Evolutionary conservation across 2,329 filamentous ascomycete species (phyloP).

Genomic region (Claviceps pazoutovae): DNA sequence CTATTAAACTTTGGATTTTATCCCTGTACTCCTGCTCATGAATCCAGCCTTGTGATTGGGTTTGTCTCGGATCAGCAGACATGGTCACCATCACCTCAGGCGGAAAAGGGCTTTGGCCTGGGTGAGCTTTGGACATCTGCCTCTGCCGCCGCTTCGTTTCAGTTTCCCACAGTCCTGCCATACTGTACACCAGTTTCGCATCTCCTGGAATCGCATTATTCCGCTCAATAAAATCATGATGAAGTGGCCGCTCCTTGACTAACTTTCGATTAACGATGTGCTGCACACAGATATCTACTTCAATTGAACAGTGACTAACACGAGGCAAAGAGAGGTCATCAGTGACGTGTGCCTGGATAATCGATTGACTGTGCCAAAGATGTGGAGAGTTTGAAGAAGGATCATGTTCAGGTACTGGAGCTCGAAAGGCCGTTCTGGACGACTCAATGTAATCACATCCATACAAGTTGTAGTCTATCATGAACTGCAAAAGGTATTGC

Average conservation of each 20-base stretch:
- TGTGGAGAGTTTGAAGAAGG: constrained; percentile 46
- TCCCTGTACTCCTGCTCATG: constrained; percentile 74
- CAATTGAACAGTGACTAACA: constrained; percentile 75
- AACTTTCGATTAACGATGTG: constrained; percentile 72
- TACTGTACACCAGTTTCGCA: constrained; percentile 79
- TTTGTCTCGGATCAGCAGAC: constrained; percentile 66
- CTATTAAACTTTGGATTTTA: constrained; percentile 48
- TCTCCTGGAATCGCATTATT: constrained; percentile 47
- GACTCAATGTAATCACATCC: constrained; percentile 80
- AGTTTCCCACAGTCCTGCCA: constrained; percentile 87
- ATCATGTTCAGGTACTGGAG: constrained; percentile 58
- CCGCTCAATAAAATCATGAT: constrained; percentile 76
- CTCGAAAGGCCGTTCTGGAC: constrained; percentile 55
- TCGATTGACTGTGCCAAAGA: constrained; percentile 67
- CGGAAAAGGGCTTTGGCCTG: constrained; percentile 63
- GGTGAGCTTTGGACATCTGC: constrained; percentile 49
- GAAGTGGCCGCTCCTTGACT: constrained; percentile 63
- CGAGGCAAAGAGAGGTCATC: constrained; percentile 54
- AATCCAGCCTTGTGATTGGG: constrained; percentile 70
- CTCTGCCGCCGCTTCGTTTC: constrained; percentile 68
- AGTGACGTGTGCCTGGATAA: constrained; percentile 34
- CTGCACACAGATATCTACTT: constrained; percentile 80
- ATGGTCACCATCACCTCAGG: constrained; percentile 74
- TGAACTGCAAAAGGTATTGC: constrained; percentile 88
- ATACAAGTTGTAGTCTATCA: constrained; percentile 96